phyloP scores from a whole-genome alignment of 257 asterid genomes.

The Henckelia pumila region DNA sequence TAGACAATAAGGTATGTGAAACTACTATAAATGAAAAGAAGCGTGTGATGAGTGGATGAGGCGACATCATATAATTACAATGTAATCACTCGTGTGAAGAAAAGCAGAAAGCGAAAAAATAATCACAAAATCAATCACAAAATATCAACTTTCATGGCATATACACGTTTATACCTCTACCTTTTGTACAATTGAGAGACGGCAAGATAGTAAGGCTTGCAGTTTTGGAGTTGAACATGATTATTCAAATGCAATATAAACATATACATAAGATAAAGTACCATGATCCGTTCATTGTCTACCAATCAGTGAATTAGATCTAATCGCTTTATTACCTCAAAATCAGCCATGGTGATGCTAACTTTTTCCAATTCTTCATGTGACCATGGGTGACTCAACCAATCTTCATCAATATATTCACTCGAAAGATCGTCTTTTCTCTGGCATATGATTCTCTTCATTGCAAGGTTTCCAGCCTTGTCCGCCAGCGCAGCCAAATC shows the following conservation, averaged over 20 bases:
- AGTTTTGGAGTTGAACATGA: background rate
- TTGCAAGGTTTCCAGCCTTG: constrained; percentile 82
- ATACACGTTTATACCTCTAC: background rate
- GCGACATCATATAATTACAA: background rate
- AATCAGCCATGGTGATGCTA: constrained; percentile 70
- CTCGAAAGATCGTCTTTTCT: constrained; percentile 42
- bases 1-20: background rate
- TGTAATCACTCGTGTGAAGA: background rate
- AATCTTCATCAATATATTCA: constrained; percentile 46
- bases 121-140: no score
- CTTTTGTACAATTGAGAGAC: background rate
- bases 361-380: constrained; percentile 60
- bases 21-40: constrained; percentile 5
- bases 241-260: no score
- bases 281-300: constrained; percentile 4
- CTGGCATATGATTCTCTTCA: constrained; percentile 65
- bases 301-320: constrained; percentile 1
- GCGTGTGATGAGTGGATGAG: background rate
- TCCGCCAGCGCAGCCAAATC: constrained; percentile 71
- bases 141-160: background rate
- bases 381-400: constrained; percentile 71
- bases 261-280: no score
- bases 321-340: constrained; percentile 56
- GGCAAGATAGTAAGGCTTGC: background rate
- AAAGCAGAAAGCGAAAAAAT: no score